Evolutionary conservation across 2,329 filamentous ascomycete genomes (phyloP).

Genomic region (Aspergillus calidoustus): DNA sequence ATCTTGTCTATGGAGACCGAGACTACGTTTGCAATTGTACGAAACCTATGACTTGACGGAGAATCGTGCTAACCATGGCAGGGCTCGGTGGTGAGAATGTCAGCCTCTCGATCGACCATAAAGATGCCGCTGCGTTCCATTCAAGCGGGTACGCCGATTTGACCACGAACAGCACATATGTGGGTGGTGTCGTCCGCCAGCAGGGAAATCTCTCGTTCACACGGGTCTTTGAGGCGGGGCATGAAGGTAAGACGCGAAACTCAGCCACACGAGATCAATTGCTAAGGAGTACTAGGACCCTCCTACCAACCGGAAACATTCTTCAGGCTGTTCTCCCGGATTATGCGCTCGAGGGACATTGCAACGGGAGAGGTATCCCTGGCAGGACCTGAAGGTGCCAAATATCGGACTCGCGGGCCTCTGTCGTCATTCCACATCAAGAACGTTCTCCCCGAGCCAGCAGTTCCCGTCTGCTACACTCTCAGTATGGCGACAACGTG

Average conservation of each 20-base stretch:
- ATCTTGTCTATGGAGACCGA: constrained; percentile 10
- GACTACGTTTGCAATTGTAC: constrained; percentile 16
- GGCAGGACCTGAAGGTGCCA: background rate
- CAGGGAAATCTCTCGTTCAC: constrained; percentile 14
- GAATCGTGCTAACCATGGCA: background rate
- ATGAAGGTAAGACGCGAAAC: background rate
- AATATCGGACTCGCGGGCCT: background rate
- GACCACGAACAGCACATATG: background rate
- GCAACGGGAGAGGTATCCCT: background rate
- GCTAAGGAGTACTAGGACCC: background rate
- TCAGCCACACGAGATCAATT: background rate
- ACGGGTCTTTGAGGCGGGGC: constrained; percentile 4
- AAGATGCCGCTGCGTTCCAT: background rate
- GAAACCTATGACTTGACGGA: no score
- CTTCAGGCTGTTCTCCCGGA: background rate
- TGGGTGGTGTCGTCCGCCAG: constrained; percentile 5
- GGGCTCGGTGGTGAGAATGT: constrained; percentile 11
- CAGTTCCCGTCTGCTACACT: constrained; percentile 2
- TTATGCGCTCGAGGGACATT: background rate
- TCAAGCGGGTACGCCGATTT: constrained; percentile 3
- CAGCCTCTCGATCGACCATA: constrained; percentile 11
- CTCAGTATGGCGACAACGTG: constrained; percentile 7
- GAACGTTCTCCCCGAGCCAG: constrained; percentile 3
- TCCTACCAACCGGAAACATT: background rate
- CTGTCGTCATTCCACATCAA: constrained; percentile 7